Conservation (phyloP, 2,329 filamentous ascomycete species). For the Hymenoscyphus repandus region DNA sequence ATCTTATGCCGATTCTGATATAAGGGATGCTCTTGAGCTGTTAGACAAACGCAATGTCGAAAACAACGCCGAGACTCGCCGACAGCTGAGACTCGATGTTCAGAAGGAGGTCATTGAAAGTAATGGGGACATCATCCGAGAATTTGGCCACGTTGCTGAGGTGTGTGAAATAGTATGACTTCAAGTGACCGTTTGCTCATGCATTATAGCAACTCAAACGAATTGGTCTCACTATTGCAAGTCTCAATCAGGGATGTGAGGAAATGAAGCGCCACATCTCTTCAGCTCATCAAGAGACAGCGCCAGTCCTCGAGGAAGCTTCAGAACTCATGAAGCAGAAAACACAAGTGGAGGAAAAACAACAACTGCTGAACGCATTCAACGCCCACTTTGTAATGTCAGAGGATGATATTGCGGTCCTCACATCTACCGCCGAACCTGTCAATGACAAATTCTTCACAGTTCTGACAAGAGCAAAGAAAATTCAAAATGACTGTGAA, state of each 20-base stretch:
- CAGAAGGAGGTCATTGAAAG: conserved; percentile 90
- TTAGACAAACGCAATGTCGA: conserved; percentile 66
- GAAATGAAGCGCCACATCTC: conserved; percentile 75
- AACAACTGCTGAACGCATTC: conserved; percentile 72
- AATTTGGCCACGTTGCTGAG: conserved; percentile 87
- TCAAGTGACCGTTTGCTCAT: conserved; percentile 24
- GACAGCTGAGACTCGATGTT: conserved; percentile 73
- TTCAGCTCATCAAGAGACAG: conserved; percentile 69
- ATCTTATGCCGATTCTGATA: conserved; percentile 88
- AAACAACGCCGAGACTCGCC: conserved; percentile 73
- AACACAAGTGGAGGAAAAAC: conserved; percentile 71
- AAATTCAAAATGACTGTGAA: conserved; percentile 83
- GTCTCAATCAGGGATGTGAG: conserved; percentile 72
- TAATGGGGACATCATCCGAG: conserved; percentile 81
- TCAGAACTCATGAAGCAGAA: conserved; percentile 67
- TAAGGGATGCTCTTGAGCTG: conserved; percentile 75
- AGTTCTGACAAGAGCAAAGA: conserved; percentile 72
- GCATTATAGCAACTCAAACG: conserved; percentile 69
- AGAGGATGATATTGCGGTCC: conserved; percentile 68
- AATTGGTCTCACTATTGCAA: conserved; percentile 73
- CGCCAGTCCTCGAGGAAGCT: conserved; percentile 71
- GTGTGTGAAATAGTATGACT: conserved; percentile 38
- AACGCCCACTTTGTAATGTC: conserved; percentile 78
- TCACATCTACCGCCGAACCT: conserved; percentile 75
- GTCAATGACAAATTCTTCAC: conserved; percentile 83